Percentiles rank a stretch among this genome's conserved stretches.
phyloP scores from a whole-genome alignment of 768 basidiomycete genomes.

The Suillus clintonianus region DNA sequence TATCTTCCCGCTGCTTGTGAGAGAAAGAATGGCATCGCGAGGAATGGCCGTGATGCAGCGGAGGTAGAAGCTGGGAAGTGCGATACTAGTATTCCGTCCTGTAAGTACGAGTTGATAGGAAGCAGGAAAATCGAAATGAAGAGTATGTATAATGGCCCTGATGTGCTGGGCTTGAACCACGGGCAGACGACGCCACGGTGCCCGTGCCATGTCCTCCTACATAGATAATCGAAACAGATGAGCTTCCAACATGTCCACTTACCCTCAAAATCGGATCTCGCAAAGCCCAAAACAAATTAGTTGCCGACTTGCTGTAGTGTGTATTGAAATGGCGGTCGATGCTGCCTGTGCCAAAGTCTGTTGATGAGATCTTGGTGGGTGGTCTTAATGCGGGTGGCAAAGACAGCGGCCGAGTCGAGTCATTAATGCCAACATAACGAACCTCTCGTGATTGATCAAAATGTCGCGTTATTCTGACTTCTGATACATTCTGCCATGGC shows the following conservation, averaged over 20 bases:
- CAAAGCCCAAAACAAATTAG: conserved; percentile 34
- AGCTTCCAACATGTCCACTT: conserved; percentile 12
- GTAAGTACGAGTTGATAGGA: conserved; percentile 35
- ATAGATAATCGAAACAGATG: neutral
- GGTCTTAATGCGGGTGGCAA: neutral
- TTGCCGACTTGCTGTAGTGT: neutral
- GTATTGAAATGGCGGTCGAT: neutral
- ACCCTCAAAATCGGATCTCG: conserved; percentile 44
- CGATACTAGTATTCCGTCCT: conserved; percentile 33
- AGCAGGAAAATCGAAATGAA: conserved; percentile 38
- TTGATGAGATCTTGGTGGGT: neutral
- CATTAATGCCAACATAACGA: neutral
- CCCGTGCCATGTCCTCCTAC: conserved; percentile 37
- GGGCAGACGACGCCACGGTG: conserved; percentile 13
- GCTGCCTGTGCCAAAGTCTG: neutral
- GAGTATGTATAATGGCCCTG: conserved; percentile 31
- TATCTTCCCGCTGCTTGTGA: conserved; percentile 19
- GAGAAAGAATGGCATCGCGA: conserved; percentile 25
- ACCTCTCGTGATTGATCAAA: neutral
- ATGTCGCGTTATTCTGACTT: neutral
- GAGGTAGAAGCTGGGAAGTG: conserved; percentile 10
- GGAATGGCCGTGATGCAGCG: conserved; percentile 8
- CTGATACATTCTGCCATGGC: neutral
- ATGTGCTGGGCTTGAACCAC: conserved; percentile 26
- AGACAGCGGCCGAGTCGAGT: neutral